Evolutionary conservation across 305 asterid genomes (phyloP).

Genomic region (Fraxinus angustifolia): DNA sequence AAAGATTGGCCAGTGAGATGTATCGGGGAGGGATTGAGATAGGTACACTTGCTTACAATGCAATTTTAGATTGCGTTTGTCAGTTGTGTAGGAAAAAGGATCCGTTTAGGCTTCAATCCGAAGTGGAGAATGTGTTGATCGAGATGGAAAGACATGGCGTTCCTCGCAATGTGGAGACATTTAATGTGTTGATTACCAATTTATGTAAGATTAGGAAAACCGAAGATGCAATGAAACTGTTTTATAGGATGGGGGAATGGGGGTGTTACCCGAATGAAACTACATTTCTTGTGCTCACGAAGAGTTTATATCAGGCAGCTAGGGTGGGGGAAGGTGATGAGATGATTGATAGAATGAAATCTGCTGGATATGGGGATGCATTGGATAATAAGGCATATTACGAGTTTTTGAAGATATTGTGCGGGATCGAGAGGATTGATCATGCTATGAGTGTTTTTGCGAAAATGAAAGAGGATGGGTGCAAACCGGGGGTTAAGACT

Average conservation of each 20-base stretch:
- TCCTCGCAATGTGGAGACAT: too few species aligned
- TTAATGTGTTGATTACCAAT: too few species aligned
- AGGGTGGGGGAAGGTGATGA: conserved; percentile 87
- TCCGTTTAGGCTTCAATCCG: too few species aligned
- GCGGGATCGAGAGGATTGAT: conserved; percentile 86
- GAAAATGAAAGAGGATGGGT: conserved; percentile 78
- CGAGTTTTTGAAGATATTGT: conserved; percentile 63
- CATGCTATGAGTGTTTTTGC: conserved; percentile 76
- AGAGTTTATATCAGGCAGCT: conserved; percentile 89
- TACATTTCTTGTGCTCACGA: conserved; percentile 59
- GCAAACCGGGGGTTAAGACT: conserved; percentile 60
- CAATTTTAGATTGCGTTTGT: too few species aligned
- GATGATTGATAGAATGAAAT: conserved; percentile 93
- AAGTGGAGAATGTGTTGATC: too few species aligned
- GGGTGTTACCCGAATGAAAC: conserved; percentile 66
- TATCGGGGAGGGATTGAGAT: too few species aligned
- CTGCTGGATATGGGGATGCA: conserved; percentile 65
- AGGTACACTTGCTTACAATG: too few species aligned
- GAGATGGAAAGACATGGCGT: too few species aligned
- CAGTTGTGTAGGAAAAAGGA: too few species aligned
- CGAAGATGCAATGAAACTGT: conserved; percentile 53
- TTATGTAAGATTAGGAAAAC: conserved; percentile 61
- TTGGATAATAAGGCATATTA: conserved; percentile 69
- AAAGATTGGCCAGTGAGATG: too few species aligned
- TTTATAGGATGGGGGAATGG: conserved; percentile 60